Evolutionary conservation across 2,329 filamentous ascomycete genomes (phyloP), one percentile per base, ranked within the genome.

Genomic region (Chrysoporthe deuterocubensis): DNA sequence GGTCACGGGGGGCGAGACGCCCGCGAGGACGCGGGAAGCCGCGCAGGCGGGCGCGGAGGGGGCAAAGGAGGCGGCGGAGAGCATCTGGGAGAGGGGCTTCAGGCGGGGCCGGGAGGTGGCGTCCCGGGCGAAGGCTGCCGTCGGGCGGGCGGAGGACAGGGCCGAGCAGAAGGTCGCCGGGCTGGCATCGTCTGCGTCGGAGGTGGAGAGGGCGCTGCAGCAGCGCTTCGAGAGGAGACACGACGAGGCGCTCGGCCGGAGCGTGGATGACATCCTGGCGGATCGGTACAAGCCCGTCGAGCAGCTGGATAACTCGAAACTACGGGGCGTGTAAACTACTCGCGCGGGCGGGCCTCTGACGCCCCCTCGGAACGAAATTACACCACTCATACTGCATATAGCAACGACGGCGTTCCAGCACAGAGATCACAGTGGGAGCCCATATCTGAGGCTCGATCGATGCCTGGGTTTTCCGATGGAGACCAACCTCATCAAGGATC

Each of bases 251-350:
- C 74, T 81, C 71, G 78, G 81, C 69, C 84, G 84, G 78, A 84
- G 80, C 58, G 83, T 85, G 26, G 81, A 85, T 70, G 83, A 88
- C 74, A 80, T 82, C 54, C 76, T 90, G 64, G 81, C 79, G 61
- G 85, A 88, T 74, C 79, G 87, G 72, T 89, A 89, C 73, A 81
- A 75, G 71, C 82, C 82, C 0, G 76, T 85, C 68, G 80, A 82
- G 54, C 72, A 81, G 74, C 78, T 80, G 72, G 81, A 85, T 69
- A 81, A 82, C 68, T 79, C 81, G 40, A 76, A 79, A 66, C 75
- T 85, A 68, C 75, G 82, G 72, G 81, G 81, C 18, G 18, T 74
- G 67, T 75, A 70, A 37, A 18, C 18, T 18, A 21, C 9, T 16
- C 4, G 44, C 7, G 6, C 4, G 18, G 5, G 18, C 44, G 16